Conservation (phyloP, 1,284 basidiomycete species). For the Prillingera fragicola region DNA sequence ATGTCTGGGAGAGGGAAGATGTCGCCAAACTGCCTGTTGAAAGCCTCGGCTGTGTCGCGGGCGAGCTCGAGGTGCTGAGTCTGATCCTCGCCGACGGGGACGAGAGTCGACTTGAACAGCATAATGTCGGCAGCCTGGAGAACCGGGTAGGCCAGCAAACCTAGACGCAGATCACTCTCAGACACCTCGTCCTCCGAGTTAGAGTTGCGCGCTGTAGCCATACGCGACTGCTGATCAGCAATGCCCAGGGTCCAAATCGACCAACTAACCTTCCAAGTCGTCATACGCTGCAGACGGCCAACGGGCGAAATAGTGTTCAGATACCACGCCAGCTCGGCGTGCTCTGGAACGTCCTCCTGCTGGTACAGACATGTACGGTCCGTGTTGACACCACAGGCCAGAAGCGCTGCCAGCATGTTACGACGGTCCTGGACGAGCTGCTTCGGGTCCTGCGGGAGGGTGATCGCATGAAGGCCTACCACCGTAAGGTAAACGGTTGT, state of each 20-base stretch:
- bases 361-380: conserved; percentile 71
- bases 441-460: conserved; percentile 74
- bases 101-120: conserved; percentile 81
- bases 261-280: conserved; percentile 86
- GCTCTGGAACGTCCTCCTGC: conserved; percentile 79
- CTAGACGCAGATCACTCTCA: conserved; percentile 73
- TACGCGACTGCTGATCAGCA: conserved; percentile 7
- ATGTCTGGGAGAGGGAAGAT: conserved; percentile 67
- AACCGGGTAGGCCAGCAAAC: conserved; percentile 86
- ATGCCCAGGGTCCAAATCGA: too few relatives aligned
- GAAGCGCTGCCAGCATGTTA: conserved; percentile 74
- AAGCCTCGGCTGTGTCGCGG: conserved; percentile 73
- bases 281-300: conserved; percentile 81
- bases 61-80: conserved; percentile 85
- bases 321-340: conserved; percentile 88
- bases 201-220: conserved; percentile 64
- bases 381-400: conserved; percentile 81
- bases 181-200: conserved; percentile 69
- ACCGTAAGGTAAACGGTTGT: conserved; percentile 76
- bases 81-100: conserved; percentile 94
- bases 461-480: conserved; percentile 87
- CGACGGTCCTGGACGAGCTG: conserved; percentile 59
- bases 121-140: conserved; percentile 91
- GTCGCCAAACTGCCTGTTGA: conserved; percentile 59
- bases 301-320: conserved; percentile 78